phyloP scores from a whole-genome alignment of 208 protist species.

The Novymonas esmeraldas region DNA sequence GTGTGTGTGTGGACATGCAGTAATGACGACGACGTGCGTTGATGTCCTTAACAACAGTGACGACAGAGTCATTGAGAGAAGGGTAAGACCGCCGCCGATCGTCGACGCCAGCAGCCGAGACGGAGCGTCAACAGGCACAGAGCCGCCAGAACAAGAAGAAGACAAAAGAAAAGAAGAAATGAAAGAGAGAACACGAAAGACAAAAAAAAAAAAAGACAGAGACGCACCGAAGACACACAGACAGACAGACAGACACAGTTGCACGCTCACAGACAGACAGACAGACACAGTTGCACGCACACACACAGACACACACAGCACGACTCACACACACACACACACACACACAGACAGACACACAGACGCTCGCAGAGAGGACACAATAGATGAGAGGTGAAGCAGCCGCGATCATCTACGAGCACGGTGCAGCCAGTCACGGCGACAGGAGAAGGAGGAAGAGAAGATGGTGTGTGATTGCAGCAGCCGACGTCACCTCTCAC shows the following conservation, averaged over 20 bases:
- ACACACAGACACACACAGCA: background rate
- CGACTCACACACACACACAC: background rate
- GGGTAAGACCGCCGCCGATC: too few relatives aligned
- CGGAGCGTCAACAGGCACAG: too few relatives aligned
- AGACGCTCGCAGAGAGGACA: background rate
- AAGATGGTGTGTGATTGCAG: too few relatives aligned
- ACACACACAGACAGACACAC: background rate
- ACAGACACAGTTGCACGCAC: background rate
- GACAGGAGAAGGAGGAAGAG: background rate
- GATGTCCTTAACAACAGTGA: too few relatives aligned
- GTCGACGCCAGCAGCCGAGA: too few relatives aligned
- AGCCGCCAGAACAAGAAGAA: background rate
- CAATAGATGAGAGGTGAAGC: too few relatives aligned
- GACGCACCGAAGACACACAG: background rate
- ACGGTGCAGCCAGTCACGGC: background rate
- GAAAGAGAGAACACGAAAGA: background rate
- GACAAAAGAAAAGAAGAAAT: background rate
- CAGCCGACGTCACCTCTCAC: too few relatives aligned
- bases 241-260: constrained; percentile 1
- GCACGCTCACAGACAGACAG: background rate
- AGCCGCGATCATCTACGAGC: background rate
- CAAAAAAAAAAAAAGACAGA: background rate
- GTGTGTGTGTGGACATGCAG: too few relatives aligned
- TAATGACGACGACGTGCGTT: too few relatives aligned
- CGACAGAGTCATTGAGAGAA: too few relatives aligned